These are phyloP conservation scores for Bipolaris cookei DNA, from an alignment of 2,329 filamentous ascomycete genomes.

Conservation along the genomic window DNA sequence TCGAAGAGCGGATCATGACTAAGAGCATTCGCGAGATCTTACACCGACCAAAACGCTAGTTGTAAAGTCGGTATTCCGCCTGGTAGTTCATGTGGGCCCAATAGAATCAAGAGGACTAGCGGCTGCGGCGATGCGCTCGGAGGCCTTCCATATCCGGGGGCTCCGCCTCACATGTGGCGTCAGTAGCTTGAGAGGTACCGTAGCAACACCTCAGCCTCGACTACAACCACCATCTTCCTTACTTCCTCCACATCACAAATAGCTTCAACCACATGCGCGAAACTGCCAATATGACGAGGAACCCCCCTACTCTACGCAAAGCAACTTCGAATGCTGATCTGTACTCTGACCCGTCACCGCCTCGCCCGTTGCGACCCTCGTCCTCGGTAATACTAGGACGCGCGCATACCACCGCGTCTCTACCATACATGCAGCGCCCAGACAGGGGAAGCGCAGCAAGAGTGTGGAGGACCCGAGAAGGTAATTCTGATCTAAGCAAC, in stretches of 20 bases:
- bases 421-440: slow-evolving; percentile 29
- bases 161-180: slow-evolving; percentile 22
- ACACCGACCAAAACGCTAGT: no score
- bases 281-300: slow-evolving; percentile 44
- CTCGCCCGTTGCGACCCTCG: slow-evolving; percentile 35
- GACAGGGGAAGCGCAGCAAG: slow-evolving; percentile 22
- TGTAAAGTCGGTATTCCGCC: no score
- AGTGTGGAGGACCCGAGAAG: slow-evolving; percentile 17
- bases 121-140: slow-evolving; percentile 12
- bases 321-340: slow-evolving; percentile 47
- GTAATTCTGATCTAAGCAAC: slow-evolving; percentile 16
- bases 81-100: background rate
- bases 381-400: slow-evolving; percentile 38
- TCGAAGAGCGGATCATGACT: no score
- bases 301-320: slow-evolving; percentile 46
- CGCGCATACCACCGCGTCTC: slow-evolving; percentile 39
- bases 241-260: background rate
- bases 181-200: slow-evolving; percentile 8
- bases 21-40: no score
- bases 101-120: background rate
- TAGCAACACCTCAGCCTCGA: slow-evolving; percentile 9
- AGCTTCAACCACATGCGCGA: background rate
- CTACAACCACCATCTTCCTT: slow-evolving; percentile 2
- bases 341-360: slow-evolving; percentile 45
- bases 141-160: slow-evolving; percentile 16